A percentile compares a stretch with the other conserved stretches of the same genome.
phyloP scores from a whole-genome alignment of 345 rosid species.

The Limnanthes douglasii region DNA sequence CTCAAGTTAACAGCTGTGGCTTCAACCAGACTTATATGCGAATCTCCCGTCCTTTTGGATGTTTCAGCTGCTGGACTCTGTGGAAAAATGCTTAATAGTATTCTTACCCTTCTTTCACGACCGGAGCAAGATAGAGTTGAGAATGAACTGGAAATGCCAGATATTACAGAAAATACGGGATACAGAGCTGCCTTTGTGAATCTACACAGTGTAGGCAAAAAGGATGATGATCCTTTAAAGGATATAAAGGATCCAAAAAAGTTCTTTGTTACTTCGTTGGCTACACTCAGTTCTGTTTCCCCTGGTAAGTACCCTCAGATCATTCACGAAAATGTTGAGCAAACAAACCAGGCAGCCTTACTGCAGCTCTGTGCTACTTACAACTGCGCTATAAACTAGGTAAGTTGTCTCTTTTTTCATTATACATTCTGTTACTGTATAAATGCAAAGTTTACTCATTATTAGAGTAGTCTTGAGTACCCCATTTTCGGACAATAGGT shows the following conservation, averaged over 20 bases:
- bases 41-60: slow-evolving; percentile 53
- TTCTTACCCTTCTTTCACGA: slow-evolving; percentile 67
- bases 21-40: slow-evolving; percentile 66
- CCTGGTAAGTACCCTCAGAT: slow-evolving; percentile 76
- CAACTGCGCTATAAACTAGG: slow-evolving; percentile 47
- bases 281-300: slow-evolving; percentile 35
- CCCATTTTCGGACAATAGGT: no score
- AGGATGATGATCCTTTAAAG: slow-evolving; percentile 77
- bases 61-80: slow-evolving; percentile 40
- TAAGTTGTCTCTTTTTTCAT: slow-evolving; percentile 22
- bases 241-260: slow-evolving; percentile 70
- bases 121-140: slow-evolving; percentile 71
- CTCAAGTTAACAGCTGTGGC: slow-evolving; percentile 73
- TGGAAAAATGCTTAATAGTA: slow-evolving; percentile 81
- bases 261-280: slow-evolving; percentile 53
- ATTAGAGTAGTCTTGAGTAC: no score
- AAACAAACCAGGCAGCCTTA: slow-evolving; percentile 56
- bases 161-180: slow-evolving; percentile 63
- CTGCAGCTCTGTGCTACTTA: slow-evolving; percentile 54
- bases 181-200: slow-evolving; percentile 69
- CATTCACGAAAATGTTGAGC: slow-evolving; percentile 52
- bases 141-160: slow-evolving; percentile 91
- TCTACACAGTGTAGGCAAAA: slow-evolving; percentile 84
- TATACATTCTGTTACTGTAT: no score
- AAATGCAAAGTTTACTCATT: no score